A percentile compares a stretch with the other conserved stretches of the same genome.
Conservation (phyloP, 495 filamentous ascomycete genomes). For the Penicillium odoratum region DNA sequence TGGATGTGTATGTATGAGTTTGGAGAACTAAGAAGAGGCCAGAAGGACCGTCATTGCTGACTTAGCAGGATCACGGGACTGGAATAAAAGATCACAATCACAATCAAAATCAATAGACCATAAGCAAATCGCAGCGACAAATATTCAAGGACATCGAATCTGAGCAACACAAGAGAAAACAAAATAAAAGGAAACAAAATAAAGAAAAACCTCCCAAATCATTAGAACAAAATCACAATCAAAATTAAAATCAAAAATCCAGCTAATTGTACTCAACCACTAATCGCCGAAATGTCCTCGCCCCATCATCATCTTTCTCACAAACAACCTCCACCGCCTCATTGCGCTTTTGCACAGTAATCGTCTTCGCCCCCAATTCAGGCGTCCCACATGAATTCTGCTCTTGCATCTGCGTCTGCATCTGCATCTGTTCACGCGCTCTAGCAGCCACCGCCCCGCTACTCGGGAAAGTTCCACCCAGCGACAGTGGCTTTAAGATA, state of each 20-base stretch:
- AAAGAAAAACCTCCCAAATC: conserved; percentile 5
- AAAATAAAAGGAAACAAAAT: not conserved
- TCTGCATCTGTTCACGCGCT: conserved; percentile 19
- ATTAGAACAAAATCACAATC: conserved; percentile 1
- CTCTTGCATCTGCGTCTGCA: conserved; percentile 3
- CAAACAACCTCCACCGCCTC: conserved; percentile 30
- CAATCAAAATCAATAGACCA: not conserved
- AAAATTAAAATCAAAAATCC: conserved; percentile 5
- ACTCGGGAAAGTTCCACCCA: conserved; percentile 30
- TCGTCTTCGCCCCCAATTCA: not conserved
- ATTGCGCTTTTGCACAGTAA: conserved; percentile 25
- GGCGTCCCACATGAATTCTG: conserved; percentile 3
- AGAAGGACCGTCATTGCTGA: conserved; percentile 6
- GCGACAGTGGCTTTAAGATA: conserved; percentile 39
- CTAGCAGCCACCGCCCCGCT: conserved; percentile 29
- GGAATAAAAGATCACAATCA: not conserved
- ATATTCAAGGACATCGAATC: not conserved
- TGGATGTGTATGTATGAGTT: not conserved
- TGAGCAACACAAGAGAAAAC: not conserved
- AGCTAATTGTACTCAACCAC: conserved; percentile 40
- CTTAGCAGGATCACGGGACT: conserved; percentile 1
- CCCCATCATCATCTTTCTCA: conserved; percentile 33
- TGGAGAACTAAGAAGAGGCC: not conserved
- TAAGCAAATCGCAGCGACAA: not conserved
- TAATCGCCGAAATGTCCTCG: conserved; percentile 34